phyloP scores from a whole-genome alignment of 179 eudicot genomes.

The Beta macrorhiza region DNA sequence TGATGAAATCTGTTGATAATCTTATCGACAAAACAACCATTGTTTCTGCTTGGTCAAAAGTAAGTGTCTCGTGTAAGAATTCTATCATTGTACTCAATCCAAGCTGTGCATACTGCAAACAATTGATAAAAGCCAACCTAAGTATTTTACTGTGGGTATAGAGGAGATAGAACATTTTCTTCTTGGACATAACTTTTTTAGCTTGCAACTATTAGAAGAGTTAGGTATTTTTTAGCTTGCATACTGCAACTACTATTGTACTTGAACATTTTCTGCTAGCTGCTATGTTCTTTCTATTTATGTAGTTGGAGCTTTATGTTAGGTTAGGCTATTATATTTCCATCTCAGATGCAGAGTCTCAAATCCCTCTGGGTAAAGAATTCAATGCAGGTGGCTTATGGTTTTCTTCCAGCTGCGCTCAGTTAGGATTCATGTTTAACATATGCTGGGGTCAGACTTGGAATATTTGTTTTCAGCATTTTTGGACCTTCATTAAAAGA shows the following conservation, averaged over 20 bases:
- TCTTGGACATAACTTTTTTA: background rate
- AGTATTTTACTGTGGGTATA: background rate
- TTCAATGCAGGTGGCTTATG: background rate
- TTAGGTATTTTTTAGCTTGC: no score
- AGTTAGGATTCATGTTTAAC: background rate
- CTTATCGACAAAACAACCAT: constrained; percentile 69
- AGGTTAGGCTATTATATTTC: background rate
- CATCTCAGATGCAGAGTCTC: background rate
- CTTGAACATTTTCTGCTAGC: background rate
- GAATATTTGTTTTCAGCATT: background rate
- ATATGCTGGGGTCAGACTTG: background rate
- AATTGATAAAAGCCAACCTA: background rate
- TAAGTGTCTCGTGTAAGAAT: constrained; percentile 32
- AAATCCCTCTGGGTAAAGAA: background rate
- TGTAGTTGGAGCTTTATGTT: background rate
- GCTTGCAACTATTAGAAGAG: background rate
- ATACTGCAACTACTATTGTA: no score
- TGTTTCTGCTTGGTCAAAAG: constrained; percentile 66
- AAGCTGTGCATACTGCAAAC: background rate
- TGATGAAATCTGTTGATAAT: constrained; percentile 62
- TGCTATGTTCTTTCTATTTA: background rate
- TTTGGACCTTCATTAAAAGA: background rate
- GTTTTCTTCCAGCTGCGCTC: background rate
- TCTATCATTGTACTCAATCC: constrained; percentile 3
- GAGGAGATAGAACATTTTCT: background rate